Percentiles rank a stretch among this genome's conserved stretches.
phyloP scores from a whole-genome alignment of 805 yeast genomes.

The Yarrowia divulgata region DNA sequence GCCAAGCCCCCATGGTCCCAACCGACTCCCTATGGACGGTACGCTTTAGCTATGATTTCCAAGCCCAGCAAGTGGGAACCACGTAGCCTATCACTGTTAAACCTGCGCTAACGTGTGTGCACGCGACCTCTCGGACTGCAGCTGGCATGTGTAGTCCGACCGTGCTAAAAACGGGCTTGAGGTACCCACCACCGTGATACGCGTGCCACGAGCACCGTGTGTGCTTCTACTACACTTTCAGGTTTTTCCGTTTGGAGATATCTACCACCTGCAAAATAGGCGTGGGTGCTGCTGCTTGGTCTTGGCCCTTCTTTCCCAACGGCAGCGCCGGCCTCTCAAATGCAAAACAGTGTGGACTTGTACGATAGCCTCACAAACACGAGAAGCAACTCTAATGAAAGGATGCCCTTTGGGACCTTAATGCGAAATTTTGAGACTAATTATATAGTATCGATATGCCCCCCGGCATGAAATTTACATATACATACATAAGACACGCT shows the following conservation, averaged over 20 bases:
- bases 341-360: background rate
- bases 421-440: constrained; percentile 34
- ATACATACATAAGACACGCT: constrained; percentile 19
- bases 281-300: background rate
- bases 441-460: constrained; percentile 20
- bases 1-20: constrained; percentile 22
- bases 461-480: constrained; percentile 31
- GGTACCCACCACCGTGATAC: background rate
- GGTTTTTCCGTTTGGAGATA: no score
- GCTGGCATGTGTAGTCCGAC: background rate
- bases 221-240: no score
- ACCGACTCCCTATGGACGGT: background rate
- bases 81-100: constrained; percentile 22
- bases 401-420: constrained; percentile 13
- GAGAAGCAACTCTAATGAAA: constrained; percentile 4
- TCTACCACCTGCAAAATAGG: background rate
- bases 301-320: background rate
- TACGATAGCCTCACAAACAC: constrained; percentile 17
- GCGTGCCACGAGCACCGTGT: background rate
- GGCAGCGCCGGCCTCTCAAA: background rate
- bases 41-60: constrained; percentile 14
- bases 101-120: constrained; percentile 18
- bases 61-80: constrained; percentile 21
- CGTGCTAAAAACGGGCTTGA: background rate
- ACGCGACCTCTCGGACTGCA: constrained; percentile 24